Evolutionary conservation across 2,329 filamentous ascomycete species (phyloP), one percentile per base, ranked within the genome.

Genomic region (Colletotrichum lindemuthianum): DNA sequence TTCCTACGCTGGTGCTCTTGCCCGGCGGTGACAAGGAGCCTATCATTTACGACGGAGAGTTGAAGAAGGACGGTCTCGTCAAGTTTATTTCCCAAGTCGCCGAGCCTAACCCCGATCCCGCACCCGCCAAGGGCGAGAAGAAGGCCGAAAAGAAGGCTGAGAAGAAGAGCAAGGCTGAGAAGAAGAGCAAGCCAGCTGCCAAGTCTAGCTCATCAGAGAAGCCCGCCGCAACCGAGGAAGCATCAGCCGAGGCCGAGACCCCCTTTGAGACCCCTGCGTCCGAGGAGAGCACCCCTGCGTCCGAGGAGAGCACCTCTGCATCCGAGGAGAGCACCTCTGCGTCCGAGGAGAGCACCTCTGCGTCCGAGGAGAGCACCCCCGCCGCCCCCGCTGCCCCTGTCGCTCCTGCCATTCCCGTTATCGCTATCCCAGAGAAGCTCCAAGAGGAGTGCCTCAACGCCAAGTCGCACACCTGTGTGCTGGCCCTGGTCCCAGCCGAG

Each of bases 31-130:
- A 88, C 52, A 83, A 89, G 54, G 88, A 93, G 16, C 83, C 88
- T 3, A 81, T 96, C 59, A 79, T 89, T 47, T 97, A 97, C 74
- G 83, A 91, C 34, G 95, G 94, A 45, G 91, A 96, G 69, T 81
- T 97, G 75, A 96, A 93, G 77, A 97, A 97, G 81, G 88, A 90
- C 15, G 85, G 86, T 39, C 90, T 99, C 77, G 82, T 94, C 64
- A 83, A 89, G 44, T 99, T 98, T 80, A 83, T 99, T 47, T 91
- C 90, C 2, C 90, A 96, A 77, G 88, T 85, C 37, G 92, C 90
- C 2, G 76, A 87, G 49, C 93, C 95, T 1, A 97, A 97, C 77
- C 89, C 90, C 1, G 92, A 94, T 69, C 88, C 91, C 15, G 85
- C 88, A 16, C 82, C 87, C 0, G 72, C 81, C 66, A 76, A 79